phyloP scores from a whole-genome alignment of 495 filamentous ascomycete species.

The Daldinia childiae region DNA sequence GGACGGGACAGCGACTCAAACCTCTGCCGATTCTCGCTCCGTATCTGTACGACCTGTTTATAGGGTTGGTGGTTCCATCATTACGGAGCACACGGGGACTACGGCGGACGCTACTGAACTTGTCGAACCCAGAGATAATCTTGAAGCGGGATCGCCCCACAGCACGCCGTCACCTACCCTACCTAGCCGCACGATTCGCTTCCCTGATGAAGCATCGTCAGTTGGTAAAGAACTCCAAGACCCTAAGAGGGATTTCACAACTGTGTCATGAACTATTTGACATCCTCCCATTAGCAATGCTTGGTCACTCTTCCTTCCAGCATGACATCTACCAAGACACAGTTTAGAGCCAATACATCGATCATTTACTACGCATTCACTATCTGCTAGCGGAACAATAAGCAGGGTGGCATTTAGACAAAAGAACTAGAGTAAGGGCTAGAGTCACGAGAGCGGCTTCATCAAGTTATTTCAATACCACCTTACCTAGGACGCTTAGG shows the following conservation, averaged over 20 bases:
- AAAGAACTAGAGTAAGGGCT: neutral
- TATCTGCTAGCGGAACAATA: slow-evolving; percentile 22
- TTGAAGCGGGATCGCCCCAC: neutral
- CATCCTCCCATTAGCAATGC: neutral
- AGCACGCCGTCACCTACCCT: slow-evolving; percentile 18
- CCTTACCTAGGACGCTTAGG: slow-evolving; percentile 7
- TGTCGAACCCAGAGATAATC: slow-evolving; percentile 10
- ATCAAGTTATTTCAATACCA: neutral
- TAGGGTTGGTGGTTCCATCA: slow-evolving; percentile 61
- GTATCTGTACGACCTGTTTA: slow-evolving; percentile 56
- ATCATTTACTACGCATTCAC: slow-evolving; percentile 10
- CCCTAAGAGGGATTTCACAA: slow-evolving; percentile 6
- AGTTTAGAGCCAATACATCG: slow-evolving; percentile 4
- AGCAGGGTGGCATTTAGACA: slow-evolving; percentile 18
- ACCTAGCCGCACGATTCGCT: slow-evolving; percentile 52
- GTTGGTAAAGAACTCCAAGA: slow-evolving; percentile 6
- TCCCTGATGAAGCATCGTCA: slow-evolving; percentile 52
- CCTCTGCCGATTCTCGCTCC: slow-evolving; percentile 38
- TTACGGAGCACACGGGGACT: slow-evolving; percentile 39
- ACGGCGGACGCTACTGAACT: slow-evolving; percentile 15
- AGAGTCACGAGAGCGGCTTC: neutral
- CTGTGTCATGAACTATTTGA: slow-evolving; percentile 24
- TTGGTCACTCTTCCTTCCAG: neutral
- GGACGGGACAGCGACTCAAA: slow-evolving; percentile 38
- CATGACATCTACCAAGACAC: neutral